phyloP scores from a whole-genome alignment of 345 rosid species.

The Barbarea vulgaris region DNA sequence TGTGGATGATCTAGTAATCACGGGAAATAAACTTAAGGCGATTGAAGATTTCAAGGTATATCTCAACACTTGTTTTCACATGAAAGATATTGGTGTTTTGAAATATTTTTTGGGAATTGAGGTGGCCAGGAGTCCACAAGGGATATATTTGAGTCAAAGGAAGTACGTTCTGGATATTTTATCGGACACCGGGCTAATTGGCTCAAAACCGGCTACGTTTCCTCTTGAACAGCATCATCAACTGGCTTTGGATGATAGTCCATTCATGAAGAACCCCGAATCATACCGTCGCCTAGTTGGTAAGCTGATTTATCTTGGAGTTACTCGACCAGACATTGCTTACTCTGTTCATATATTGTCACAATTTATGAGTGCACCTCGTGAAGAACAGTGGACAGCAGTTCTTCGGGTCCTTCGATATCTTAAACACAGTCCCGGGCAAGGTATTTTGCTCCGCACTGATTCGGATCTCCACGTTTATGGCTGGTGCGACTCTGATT shows the following conservation, averaged over 20 bases:
- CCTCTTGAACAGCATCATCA: not conserved
- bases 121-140: too few relatives aligned
- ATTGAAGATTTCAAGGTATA: too few relatives aligned
- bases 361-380: not conserved
- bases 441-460: not conserved
- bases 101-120: too few relatives aligned
- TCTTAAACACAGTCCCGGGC: not conserved
- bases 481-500: not conserved
- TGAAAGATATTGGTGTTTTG: too few relatives aligned
- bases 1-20: too few relatives aligned
- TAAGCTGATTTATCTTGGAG: not conserved
- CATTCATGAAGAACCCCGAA: not conserved
- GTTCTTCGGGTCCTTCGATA: not conserved
- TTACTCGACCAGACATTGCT: fast-evolving
- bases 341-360: not conserved
- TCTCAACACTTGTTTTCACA: too few relatives aligned
- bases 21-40: too few relatives aligned
- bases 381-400: not conserved
- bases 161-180: too few relatives aligned
- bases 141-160: too few relatives aligned
- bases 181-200: too few relatives aligned
- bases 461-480: not conserved
- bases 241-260: not conserved
- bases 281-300: too few relatives aligned
- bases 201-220: too few relatives aligned